phyloP scores from a whole-genome alignment of 495 filamentous ascomycete species.

The Beverwykella pulmonaria region DNA sequence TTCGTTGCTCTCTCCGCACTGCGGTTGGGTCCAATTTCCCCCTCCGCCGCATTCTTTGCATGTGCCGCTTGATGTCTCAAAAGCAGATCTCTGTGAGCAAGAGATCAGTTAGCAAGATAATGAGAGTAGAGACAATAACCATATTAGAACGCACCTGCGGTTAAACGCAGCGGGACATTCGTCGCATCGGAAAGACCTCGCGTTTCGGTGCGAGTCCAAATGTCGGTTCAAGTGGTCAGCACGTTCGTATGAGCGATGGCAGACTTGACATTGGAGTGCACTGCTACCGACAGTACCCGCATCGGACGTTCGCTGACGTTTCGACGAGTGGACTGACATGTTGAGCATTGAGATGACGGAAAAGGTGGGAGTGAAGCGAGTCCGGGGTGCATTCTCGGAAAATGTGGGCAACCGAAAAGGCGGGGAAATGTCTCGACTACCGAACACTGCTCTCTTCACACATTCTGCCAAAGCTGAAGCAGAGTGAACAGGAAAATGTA shows the following conservation, averaged over 20 bases:
- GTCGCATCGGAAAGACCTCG: slow-evolving; percentile 1
- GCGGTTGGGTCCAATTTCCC: not conserved
- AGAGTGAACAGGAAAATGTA: no score
- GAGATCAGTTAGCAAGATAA: not conserved
- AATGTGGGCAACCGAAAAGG: not conserved
- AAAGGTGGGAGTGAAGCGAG: not conserved
- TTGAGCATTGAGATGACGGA: not conserved
- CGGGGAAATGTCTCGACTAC: not conserved
- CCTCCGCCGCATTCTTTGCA: slow-evolving; percentile 7
- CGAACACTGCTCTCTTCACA: not conserved
- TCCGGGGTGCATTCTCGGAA: slow-evolving; percentile 1
- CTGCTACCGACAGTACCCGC: not conserved
- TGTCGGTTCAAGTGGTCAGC: slow-evolving; percentile 13
- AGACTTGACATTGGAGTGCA: slow-evolving; percentile 6
- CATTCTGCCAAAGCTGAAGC: not conserved
- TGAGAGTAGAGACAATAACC: not conserved
- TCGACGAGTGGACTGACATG: not conserved
- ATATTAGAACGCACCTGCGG: not conserved
- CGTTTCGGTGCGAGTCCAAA: slow-evolving; percentile 7
- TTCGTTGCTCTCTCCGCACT: not conserved
- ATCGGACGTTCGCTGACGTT: not conserved
- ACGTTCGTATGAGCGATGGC: slow-evolving; percentile 6
- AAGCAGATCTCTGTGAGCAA: not conserved
- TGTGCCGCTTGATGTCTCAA: slow-evolving; percentile 2
- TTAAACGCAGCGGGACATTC: slow-evolving; percentile 11